phyloP scores from a whole-genome alignment of 257 asterid species.

The Lycium barbarum region DNA sequence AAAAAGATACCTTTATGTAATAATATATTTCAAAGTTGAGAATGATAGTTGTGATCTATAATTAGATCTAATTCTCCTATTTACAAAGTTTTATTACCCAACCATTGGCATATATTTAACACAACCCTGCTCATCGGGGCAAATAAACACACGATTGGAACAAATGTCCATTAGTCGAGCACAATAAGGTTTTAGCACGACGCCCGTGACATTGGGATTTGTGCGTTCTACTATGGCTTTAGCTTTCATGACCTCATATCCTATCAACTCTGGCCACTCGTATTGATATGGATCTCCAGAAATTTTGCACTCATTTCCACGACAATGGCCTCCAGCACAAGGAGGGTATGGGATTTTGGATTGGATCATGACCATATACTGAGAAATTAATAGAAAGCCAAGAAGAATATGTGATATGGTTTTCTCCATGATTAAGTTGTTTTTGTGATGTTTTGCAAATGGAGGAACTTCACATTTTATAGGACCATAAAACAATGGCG shows the following conservation, averaged over 20 bases:
- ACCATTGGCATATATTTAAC: neutral
- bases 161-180: neutral
- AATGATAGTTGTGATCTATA: neutral
- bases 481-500: neutral
- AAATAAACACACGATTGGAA: neutral
- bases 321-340: neutral
- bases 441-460: neutral
- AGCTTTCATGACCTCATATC: neutral
- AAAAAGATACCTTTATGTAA: neutral
- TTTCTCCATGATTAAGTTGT: neutral
- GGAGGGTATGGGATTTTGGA: neutral
- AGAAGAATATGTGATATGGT: neutral
- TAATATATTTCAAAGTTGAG: neutral
- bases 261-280: conserved; percentile 12
- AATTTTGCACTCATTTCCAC: neutral
- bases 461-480: neutral
- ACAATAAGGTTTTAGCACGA: neutral
- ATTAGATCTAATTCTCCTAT: too few relatives aligned
- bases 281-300: neutral
- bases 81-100: neutral
- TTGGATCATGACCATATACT: neutral
- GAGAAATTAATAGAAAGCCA: conserved; percentile 2
- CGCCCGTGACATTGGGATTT: neutral
- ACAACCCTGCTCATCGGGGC: neutral
- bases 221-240: neutral